Base-by-base conservation (phyloP, 2,329 filamentous ascomycete genomes). In the Trichoderma pleuroti region DNA sequence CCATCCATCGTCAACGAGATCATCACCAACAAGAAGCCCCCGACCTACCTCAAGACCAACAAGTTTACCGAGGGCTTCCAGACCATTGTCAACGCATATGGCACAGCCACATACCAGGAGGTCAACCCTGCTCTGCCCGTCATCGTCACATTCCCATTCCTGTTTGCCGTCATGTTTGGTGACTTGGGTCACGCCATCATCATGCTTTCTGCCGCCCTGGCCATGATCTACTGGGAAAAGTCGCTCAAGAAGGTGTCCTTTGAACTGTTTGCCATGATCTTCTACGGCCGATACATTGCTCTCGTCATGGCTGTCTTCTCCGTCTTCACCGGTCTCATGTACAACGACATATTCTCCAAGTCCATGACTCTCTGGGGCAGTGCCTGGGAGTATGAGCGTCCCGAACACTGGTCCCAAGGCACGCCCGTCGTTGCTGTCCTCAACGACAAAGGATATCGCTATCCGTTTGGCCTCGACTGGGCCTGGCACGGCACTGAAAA, bases 141-240 rank as follows among this genome's bases (percentile, higher is more conserved):
- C 65, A 94, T 98, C 75, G 91, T 99, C 74, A 99, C 96, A 7
- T 99, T 99, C 82, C 96, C 97, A n/a, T 99, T 99, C 86, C 86
- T 99, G 73, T 99, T 99, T 80, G 96, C 96, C 63, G 96, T 99
- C 88, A 99, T 99, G 96, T 99, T 99, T 79, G 97, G 96, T 85
- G 96, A 99, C 82, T 91, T 97, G 71, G 97, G 96, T 65, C 96
- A 99, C 78, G 96, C 95, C 74, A 81, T 91, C 74, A 92, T 99
- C 80, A 97, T 99, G 92, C 86, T 95, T 56, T 80, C 89, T 70
- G 92, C 93, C 70, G 93, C 96, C 16, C 78, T 90, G 70, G 93
- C 94, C 70, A 97, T 99, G 94, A 98, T 99, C 76, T 93, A 97
- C 84, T 98, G 91, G 87, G 96, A 99, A 83, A 94, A 93, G 83